phyloP scores from a whole-genome alignment of 148 eudicot species.

The Rheum nobile region DNA sequence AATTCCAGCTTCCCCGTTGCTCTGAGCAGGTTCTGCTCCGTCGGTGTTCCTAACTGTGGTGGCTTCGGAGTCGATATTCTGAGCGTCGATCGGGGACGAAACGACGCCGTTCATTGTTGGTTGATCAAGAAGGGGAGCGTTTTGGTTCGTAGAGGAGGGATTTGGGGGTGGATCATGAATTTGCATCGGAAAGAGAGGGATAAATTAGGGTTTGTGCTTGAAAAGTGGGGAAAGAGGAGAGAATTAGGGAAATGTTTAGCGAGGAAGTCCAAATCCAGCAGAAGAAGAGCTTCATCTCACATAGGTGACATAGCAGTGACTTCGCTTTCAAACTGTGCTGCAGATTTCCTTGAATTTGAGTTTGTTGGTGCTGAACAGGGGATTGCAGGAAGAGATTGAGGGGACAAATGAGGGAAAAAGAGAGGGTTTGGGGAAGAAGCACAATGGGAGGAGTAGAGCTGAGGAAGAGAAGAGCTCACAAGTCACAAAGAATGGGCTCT shows the following conservation, averaged over 20 bases:
- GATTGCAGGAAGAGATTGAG: not conserved
- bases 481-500: not conserved
- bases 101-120: slow-evolving; percentile 6
- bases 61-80: not conserved
- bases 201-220: not conserved
- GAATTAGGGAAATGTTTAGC: not conserved
- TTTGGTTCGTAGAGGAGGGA: not conserved
- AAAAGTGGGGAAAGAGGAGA: not conserved
- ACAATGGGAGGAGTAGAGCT: not conserved
- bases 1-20: slow-evolving; percentile 13
- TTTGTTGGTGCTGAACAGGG: not conserved
- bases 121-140: not conserved
- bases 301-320: not conserved
- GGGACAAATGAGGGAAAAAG: not conserved
- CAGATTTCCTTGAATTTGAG: not conserved
- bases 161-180: not conserved
- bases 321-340: not conserved
- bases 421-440: slow-evolving; percentile 3
- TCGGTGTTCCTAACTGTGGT: slow-evolving; percentile 11
- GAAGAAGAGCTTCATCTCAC: not conserved
- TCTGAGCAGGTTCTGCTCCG: slow-evolving; percentile 15
- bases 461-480: slow-evolving; percentile 6
- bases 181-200: not conserved
- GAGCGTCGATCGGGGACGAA: slow-evolving; percentile 6
- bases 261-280: not conserved